Conservation (phyloP, 495 filamentous ascomycete genomes). For the Elasticomyces elasticus region DNA sequence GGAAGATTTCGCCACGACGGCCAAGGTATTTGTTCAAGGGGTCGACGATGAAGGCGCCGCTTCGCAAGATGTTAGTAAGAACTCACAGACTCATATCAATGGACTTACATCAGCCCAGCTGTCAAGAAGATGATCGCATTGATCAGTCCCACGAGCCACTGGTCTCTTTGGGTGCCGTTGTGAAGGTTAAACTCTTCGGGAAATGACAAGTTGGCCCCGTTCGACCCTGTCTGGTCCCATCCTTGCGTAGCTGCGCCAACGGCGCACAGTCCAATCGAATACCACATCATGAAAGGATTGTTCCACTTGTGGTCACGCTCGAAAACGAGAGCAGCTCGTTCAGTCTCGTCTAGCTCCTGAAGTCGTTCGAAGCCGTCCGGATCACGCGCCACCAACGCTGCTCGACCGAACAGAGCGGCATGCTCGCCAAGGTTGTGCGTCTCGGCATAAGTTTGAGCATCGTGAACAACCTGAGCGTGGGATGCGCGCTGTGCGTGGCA, state of each 20-base stretch:
- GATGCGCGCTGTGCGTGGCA: slow-evolving; percentile 30
- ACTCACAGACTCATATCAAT: no score
- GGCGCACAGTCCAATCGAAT: slow-evolving; percentile 60
- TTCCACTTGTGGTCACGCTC: slow-evolving; percentile 56
- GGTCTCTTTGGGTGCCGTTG: background rate
- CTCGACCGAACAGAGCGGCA: slow-evolving; percentile 35
- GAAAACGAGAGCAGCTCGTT: slow-evolving; percentile 42
- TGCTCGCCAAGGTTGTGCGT: slow-evolving; percentile 34
- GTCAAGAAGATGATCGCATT: slow-evolving; percentile 22
- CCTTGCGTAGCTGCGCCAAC: slow-evolving; percentile 60
- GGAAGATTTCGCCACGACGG: slow-evolving; percentile 50
- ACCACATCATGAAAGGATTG: slow-evolving; percentile 54
- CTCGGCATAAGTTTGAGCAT: slow-evolving; percentile 36
- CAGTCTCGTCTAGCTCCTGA: slow-evolving; percentile 45
- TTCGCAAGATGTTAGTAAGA: background rate
- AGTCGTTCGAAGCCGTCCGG: slow-evolving; percentile 47
- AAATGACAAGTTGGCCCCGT: slow-evolving; percentile 59
- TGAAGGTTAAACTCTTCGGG: slow-evolving; percentile 42
- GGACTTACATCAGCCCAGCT: slow-evolving; percentile 19
- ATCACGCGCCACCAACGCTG: slow-evolving; percentile 53
- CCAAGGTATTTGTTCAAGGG: slow-evolving; percentile 48
- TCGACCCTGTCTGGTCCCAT: slow-evolving; percentile 68
- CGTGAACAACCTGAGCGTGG: slow-evolving; percentile 26
- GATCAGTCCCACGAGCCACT: slow-evolving; percentile 18
- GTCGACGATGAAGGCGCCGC: slow-evolving; percentile 36